Conservation (phyloP, 2,329 filamentous ascomycete genomes). For the Trichoderma brevicompactum region DNA sequence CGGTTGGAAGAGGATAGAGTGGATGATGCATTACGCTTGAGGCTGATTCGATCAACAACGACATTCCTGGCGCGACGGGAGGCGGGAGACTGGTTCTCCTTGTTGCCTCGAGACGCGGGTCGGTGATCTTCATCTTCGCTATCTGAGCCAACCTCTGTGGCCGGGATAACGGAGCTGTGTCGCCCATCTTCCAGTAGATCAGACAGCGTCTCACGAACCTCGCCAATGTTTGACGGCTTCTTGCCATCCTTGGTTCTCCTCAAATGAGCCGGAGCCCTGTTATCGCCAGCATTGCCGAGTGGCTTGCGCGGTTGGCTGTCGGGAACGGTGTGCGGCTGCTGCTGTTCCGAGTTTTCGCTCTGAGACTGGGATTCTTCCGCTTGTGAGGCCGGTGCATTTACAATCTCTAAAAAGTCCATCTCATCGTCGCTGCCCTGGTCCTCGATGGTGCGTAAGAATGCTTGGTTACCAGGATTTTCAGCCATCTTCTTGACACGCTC, state of each 20-base stretch:
- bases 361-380: conserved; percentile 47
- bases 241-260: conserved; percentile 65
- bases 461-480: conserved; percentile 83
- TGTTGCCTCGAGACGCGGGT: conserved; percentile 45
- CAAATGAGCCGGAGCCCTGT: conserved; percentile 61
- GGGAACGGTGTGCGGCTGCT: conserved; percentile 47
- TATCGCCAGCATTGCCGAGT: conserved; percentile 47
- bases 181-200: conserved; percentile 75
- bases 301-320: conserved; percentile 56
- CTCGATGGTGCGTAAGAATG: conserved; percentile 89
- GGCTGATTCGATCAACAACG: conserved; percentile 74
- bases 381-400: conserved; percentile 36
- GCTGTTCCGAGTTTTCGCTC: conserved; percentile 32
- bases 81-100: conserved; percentile 54
- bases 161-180: conserved; percentile 53
- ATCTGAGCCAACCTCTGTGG: conserved; percentile 44
- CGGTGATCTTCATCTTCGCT: conserved; percentile 48
- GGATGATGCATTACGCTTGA: conserved; percentile 62
- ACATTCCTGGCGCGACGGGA: conserved; percentile 45
- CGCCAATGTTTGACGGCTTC: conserved; percentile 74
- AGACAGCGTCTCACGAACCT: conserved; percentile 83
- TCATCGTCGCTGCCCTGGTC: conserved; percentile 78
- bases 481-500: conserved; percentile 91
- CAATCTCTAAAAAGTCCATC: conserved; percentile 70
- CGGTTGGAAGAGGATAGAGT: conserved; percentile 44